Evolutionary conservation across 441 rosid genomes (phyloP), one percentile per base, ranked within the genome.

Genomic region (Jatropha podagrica): DNA sequence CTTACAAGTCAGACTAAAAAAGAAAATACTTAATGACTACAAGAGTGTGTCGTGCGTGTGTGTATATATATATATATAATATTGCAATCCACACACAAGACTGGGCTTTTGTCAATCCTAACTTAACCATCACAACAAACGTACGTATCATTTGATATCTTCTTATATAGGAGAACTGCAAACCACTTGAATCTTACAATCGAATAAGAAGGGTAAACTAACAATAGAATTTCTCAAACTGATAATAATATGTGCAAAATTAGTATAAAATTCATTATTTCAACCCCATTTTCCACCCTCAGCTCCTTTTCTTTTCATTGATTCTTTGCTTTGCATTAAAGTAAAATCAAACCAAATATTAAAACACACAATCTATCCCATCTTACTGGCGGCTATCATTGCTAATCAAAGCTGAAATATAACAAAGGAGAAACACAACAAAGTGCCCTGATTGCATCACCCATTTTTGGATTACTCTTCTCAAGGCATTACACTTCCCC

Each of bases 251-350:
- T 64, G 75, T 59, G 79, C 84, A 75, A 65, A 78, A 68, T 80
- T 76, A 72, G 54, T 32, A 41, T 64, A 20, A 15, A 18, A 62
- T 62, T 78, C 32, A 63, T 83, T 81, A 81, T 74, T 80, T 66
- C 77, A 71, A 65, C 40, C 74, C 65, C 41, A 61, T 42, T 55
- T 67, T 77, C 26, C 76, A 51, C 51, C 67, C 23, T 2, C 5
- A 32, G 49, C 65, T n/a, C 32, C 63, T 23, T 66, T 55, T 32
- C 54, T 41, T 68, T 65, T 5, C 3, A 74, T 55, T 61, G 44
- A 42, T 3, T 23, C 20, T 52, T 26, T 56, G 82, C 20, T 52
- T 26, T 56, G 82, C 74, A 76, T 41, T 55, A 46, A 62, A 37
- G 56, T 65, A 69, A 71, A 65, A 59, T 37, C 14, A 52, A 78